phyloP scores from a whole-genome alignment of 2,329 filamentous ascomycete genomes.

The Apiospora phragmitis region DNA sequence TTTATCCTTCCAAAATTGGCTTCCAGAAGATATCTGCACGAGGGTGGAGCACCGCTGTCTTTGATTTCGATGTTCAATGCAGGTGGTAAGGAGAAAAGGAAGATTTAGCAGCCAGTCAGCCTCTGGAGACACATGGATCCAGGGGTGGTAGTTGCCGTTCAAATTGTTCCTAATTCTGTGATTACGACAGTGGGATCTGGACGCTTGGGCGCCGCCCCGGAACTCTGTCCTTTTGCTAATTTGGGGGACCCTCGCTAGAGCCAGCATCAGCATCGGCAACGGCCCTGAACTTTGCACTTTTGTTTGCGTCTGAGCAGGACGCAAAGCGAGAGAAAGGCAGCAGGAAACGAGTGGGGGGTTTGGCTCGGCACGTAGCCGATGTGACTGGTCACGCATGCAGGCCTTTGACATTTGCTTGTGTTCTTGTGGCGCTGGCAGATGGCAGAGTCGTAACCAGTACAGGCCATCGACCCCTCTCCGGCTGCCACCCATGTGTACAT shows the following conservation, averaged over 20 bases:
- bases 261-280: background rate
- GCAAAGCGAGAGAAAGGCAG: background rate
- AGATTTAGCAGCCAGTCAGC: conserved; percentile 2
- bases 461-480: conserved; percentile 1
- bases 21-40: conserved; percentile 2
- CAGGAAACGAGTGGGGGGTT: background rate
- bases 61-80: background rate
- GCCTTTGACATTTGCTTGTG: background rate
- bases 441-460: background rate
- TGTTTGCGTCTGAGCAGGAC: background rate
- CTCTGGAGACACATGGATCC: background rate
- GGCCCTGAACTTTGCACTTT: background rate
- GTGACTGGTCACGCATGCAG: background rate
- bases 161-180: background rate
- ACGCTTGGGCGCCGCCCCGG: background rate
- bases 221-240: conserved; percentile 2
- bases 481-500: background rate
- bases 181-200: background rate
- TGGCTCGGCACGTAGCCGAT: conserved; percentile 4
- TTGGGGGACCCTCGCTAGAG: background rate
- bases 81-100: conserved; percentile 6
- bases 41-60: background rate
- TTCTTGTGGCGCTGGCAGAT: background rate
- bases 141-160: background rate
- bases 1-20: background rate